Evolutionary conservation across 306 rosid species (phyloP), one percentile per base, ranked within the genome.

Genomic region (Lupinus albus): DNA sequence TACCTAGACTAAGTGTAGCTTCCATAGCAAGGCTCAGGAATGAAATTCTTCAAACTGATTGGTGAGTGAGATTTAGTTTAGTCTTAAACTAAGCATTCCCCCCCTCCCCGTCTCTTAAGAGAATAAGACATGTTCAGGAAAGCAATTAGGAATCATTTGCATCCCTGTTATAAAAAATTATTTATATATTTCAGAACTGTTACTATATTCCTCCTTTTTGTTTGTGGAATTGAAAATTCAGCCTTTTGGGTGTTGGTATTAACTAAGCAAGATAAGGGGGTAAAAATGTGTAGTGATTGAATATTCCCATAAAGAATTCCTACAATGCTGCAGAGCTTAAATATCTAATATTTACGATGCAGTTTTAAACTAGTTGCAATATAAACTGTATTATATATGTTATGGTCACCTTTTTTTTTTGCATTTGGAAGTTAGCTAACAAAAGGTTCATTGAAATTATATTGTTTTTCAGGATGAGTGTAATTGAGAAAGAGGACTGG

Each of bases 1-100:
- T 93, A 73, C 97, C 99, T 35, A 82, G 95, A 69, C 61, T 93
- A 65, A 85, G 97, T 72, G 74, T 61, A 46, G 95, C 92, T 76
- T 88, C 99, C 73, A 76, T 93, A 33, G 76, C 83, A 78, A 85
- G 92, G 85, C 82, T 93, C 70, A 88, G 99, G 78, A 86, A 81
- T 73, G 99, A 93, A 85, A 88, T 93, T 83, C 85, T 93, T 76
- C 89, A 88, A 78, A 93, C 99, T 8, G 96, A 93, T 84, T 93
- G 99, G 96, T 93, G 61, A 88, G 87, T 76, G 66, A 55, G 55
- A 52, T 39, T 71, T 72, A 42, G n/a, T 60, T 33, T 60, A 70
- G 28, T 54, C 64, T 65, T 78, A 9, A 67, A 69, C 62, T n/a
- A 64, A 25, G 71, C 39, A 33, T 33, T 33, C 50, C 49, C 13